A percentile compares a stretch with the other conserved stretches of the same genome.
These are phyloP conservation scores for Zymoseptoria brevis DNA, from an alignment of 2,329 filamentous ascomycete genomes.

Conservation along the genomic window DNA sequence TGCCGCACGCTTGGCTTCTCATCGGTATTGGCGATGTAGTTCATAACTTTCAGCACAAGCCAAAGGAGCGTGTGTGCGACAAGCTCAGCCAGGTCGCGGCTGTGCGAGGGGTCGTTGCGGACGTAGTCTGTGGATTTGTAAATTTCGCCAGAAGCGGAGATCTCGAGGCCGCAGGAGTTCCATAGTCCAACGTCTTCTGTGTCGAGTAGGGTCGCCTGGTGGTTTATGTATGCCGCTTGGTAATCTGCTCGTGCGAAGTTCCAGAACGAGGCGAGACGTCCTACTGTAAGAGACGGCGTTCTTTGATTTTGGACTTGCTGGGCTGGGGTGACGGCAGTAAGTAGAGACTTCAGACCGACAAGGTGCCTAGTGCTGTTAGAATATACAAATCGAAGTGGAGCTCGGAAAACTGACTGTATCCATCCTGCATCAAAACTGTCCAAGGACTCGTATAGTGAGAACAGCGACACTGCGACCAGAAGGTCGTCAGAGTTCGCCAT, in stretches of 20 bases:
- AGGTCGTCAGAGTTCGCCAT: constrained; percentile 49
- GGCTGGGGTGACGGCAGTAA: constrained; percentile 36
- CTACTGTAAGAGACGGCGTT: constrained; percentile 43
- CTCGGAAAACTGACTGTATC: constrained; percentile 26
- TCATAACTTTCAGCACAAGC: constrained; percentile 57
- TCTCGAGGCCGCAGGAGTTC: constrained; percentile 54
- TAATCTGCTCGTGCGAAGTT: constrained; percentile 51
- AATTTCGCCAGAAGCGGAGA: constrained; percentile 43
- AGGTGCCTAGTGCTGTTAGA: constrained; percentile 43
- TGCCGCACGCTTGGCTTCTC: constrained; percentile 33
- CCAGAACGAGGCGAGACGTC: constrained; percentile 56
- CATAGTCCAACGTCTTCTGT: constrained; percentile 54
- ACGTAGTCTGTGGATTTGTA: constrained; percentile 42
- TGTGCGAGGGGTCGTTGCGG: constrained; percentile 44
- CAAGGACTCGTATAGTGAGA: constrained; percentile 59
- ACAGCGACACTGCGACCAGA: constrained; percentile 56
- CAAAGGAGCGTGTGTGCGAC: constrained; percentile 57
- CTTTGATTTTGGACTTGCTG: constrained; percentile 33
- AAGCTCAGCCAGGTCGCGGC: constrained; percentile 28
- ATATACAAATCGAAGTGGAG: neutral
- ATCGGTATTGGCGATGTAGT: constrained; percentile 51
- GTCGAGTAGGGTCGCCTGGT: constrained; percentile 52
- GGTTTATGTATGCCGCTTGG: constrained; percentile 46
- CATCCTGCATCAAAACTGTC: constrained; percentile 55
- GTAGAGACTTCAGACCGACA: constrained; percentile 55